Evolutionary conservation across 805 yeast genomes (phyloP).

Genomic region (Saturnispora sanitii): DNA sequence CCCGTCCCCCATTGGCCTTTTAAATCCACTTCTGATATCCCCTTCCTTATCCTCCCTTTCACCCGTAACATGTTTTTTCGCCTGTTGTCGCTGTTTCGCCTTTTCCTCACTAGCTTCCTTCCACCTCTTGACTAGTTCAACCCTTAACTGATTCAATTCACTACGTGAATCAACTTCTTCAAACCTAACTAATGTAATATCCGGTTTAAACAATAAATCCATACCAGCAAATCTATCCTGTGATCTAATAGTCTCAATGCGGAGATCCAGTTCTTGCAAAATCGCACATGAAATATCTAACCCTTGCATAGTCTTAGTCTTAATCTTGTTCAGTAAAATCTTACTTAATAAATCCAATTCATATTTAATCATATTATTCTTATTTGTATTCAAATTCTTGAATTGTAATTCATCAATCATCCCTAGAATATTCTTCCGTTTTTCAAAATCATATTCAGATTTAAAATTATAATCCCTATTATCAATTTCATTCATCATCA

Average conservation of each 20-base stretch:
- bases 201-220: background rate
- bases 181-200: background rate
- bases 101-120: no score
- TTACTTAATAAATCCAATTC: conserved; percentile 12
- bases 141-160: no score
- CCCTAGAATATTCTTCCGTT: conserved; percentile 26
- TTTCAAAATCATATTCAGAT: conserved; percentile 34
- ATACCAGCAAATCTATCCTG: no score
- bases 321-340: conserved; percentile 1
- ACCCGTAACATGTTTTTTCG: no score
- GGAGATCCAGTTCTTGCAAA: background rate
- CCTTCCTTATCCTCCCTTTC: background rate
- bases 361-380: conserved; percentile 22
- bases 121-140: no score
- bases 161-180: no score
- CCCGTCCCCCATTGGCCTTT: no score
- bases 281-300: background rate
- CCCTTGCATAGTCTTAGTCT: background rate
- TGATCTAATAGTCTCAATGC: background rate
- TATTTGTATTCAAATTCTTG: conserved; percentile 17
- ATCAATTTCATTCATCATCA: conserved; percentile 51
- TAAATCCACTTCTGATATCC: background rate
- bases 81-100: no score
- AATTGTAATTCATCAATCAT: conserved; percentile 21
- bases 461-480: conserved; percentile 14